Conservation (phyloP, 2,329 filamentous ascomycete genomes). For the Metarhizium guizhouense region DNA sequence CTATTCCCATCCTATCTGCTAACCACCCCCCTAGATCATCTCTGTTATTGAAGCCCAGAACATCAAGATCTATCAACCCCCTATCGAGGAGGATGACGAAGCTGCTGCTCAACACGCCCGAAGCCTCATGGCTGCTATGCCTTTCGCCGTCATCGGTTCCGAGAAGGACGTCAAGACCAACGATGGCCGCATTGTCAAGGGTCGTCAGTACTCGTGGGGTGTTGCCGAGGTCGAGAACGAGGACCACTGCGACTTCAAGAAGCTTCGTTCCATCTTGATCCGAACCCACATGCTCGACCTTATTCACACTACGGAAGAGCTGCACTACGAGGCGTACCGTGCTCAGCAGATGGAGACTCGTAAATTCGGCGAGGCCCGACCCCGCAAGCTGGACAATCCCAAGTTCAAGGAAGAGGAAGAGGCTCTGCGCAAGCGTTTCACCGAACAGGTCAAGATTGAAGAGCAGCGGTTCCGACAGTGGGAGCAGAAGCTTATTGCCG, state of each 20-base stretch:
- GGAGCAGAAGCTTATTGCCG: constrained; percentile 99
- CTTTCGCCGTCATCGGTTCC: constrained; percentile 95
- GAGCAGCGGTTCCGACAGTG: constrained; percentile 98
- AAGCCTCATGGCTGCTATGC: constrained; percentile 92
- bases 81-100: constrained; percentile 96
- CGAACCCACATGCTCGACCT: constrained; percentile 99
- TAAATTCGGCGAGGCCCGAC: constrained; percentile 96
- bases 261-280: constrained; percentile 96
- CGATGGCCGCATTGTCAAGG: constrained; percentile 96
- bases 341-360: constrained; percentile 99
- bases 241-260: constrained; percentile 99
- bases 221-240: constrained; percentile 99
- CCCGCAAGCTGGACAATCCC: constrained; percentile 97
- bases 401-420: constrained; percentile 99
- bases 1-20: constrained; percentile 12
- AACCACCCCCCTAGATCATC: constrained; percentile 57
- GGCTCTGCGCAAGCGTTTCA: constrained; percentile 95
- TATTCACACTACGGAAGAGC: constrained; percentile 98
- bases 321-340: constrained; percentile 98
- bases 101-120: constrained; percentile 90
- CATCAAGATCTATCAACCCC: constrained; percentile 99
- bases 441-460: constrained; percentile 99
- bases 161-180: constrained; percentile 98
- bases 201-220: constrained; percentile 98
- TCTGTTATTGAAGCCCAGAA: constrained; percentile 95